Evolutionary conservation across 352 stramenopile species (phyloP).

Genomic region (Globisporangium cederbergense): DNA sequence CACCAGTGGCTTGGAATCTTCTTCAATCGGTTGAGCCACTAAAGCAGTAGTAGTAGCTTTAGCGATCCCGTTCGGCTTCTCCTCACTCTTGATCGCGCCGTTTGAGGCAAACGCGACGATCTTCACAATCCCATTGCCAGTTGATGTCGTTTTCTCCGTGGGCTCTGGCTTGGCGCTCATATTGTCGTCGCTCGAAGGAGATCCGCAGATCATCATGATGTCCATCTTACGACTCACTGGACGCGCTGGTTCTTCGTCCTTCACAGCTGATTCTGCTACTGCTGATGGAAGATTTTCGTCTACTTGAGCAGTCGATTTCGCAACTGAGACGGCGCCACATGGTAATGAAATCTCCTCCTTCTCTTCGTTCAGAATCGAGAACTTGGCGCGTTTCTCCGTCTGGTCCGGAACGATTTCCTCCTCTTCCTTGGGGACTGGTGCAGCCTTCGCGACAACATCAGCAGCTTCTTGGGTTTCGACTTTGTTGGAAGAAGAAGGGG

Average conservation of each 20-base stretch:
- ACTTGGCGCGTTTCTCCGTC: conserved; percentile 6
- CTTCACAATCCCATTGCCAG: conserved; percentile 1
- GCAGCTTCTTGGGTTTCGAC: not conserved
- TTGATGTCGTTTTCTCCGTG: not conserved
- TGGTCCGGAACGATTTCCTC: not conserved
- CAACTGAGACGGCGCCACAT: not conserved
- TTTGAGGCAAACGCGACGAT: not conserved
- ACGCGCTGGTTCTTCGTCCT: conserved; percentile 11
- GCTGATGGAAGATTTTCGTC: not conserved
- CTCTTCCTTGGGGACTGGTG: not conserved
- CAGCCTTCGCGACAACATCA: not conserved
- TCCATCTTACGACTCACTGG: conserved; percentile 37
- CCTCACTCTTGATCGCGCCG: conserved; percentile 10
- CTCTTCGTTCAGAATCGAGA: conserved; percentile 13
- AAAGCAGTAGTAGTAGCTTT: not conserved
- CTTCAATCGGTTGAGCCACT: not conserved
- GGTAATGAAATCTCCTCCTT: not conserved
- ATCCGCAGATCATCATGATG: conserved; percentile 37
- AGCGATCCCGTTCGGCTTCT: not conserved
- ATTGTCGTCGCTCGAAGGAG: conserved; percentile 23
- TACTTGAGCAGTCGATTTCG: not conserved
- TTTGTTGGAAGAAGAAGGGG: not conserved
- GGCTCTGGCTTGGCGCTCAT: conserved; percentile 10
- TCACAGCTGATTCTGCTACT: not conserved
- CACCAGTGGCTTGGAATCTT: not conserved